Base-by-base conservation (phyloP, 257 asterid genomes). In the Scutellaria barbata region DNA sequence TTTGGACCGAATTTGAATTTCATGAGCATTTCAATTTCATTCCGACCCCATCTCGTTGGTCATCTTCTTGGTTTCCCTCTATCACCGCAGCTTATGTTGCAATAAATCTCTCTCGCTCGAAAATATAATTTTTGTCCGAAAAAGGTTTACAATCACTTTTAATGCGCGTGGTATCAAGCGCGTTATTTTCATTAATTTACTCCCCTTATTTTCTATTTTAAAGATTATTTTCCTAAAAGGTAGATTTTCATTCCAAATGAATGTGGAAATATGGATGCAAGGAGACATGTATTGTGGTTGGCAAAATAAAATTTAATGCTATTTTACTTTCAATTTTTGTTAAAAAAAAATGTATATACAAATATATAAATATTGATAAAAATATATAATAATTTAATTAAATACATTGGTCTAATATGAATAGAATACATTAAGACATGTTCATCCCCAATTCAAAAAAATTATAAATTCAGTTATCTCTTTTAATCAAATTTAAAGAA, bases 81-180 rank as follows among this genome's bases (percentile, higher is more conserved):
- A 86, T 90, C 95, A 89, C 82, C 92, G 95, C 95, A 86, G 80
- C 81, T 64, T 82, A 81, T 83, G 72, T 77, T 74, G 92, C 87
- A 76, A 59, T 68, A 64, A 79, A 81, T 80, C 83, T 80, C 85
- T 60, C 85, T 58, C 41, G 12, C 45, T 69, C 76, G 66, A 74
- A 9, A 56, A 61, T 11, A 55, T 56, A 5, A 1, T 60, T 63
- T 68, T 60, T 64, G 68, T 68, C 73, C 58, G 12, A 52, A 75
- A 53, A 48, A 4, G 41, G 8, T 39, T 73, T 7, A 20, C 56
- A 72, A 53, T 73, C 68, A 22, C 69, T 59, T 52, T 10, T 25
- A 0, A 3, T 14, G 77, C 75, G 74, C 74, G 84, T 76, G 78
- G 18, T 40, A 4, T 12, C 74, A 79, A 64, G 2, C 72, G 40